Base-by-base conservation (phyloP, 1,139 yeast genomes). In the Williopsis jadinii region DNA sequence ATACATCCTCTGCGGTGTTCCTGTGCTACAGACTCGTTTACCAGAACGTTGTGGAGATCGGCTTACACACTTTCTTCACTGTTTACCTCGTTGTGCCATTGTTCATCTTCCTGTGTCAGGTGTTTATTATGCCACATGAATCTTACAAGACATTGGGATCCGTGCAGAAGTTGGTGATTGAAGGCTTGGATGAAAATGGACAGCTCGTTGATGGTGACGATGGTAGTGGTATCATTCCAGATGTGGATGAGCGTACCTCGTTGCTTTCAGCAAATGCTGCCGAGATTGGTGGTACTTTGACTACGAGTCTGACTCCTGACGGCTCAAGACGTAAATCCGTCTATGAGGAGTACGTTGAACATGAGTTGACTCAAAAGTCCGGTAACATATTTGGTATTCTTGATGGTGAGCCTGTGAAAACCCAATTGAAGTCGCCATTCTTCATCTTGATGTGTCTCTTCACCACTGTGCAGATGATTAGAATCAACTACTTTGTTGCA, bases 401-500 rank as follows among this genome's bases (percentile, higher is more conserved):
- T 60, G 96, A 90, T 59, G 85, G 81, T 3, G 64, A 67, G 35
- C 51, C 82, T 1, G 73, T 82, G n/a, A 48, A 54, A 11, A 72
- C 73, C 38, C 97, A 90, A 63, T 64, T 88, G 42, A 65, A 62
- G 36, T 76, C 92, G 3, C 80, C 82, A 10, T 87, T 96, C 94
- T 90, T 87, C 59, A 57, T 71, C 39, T 65, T 87, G 42, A 83
- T 87, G 84, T 75, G 86, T 19, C 58, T 77, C 5, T 86, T 87
- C 61, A 84, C 95, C 6, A 75, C 90, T 2, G 73, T 87, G 43
- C 95, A 87, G 61, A 87, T 88, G 95, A 71, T 90, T 41, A 72
- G 96, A 59, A 84, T 88, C 51, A 90, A 90, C 63, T 88, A 84
- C 61, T 90, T 86, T 61, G 94, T 90, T 40, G 96, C 96, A 8